Percentiles rank a stretch among this genome's conserved stretches.
Conservation (phyloP, 495 filamentous ascomycete genomes). For the Lasiosphaeria hispida region DNA sequence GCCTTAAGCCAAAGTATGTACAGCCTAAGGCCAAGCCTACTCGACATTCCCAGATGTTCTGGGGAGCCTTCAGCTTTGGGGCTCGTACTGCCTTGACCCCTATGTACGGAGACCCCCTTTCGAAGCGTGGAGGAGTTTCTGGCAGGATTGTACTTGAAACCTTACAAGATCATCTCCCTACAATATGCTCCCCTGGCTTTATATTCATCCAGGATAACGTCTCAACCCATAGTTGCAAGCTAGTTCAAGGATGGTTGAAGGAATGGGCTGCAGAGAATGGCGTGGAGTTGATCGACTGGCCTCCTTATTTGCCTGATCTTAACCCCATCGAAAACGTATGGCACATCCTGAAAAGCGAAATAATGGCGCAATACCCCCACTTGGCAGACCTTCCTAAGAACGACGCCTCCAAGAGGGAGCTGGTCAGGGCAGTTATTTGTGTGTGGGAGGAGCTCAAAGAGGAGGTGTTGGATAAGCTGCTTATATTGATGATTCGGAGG, state of each 20-base stretch:
- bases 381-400: neutral
- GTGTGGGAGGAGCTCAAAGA: too few relatives aligned
- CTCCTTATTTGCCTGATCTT: neutral
- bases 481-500: too few relatives aligned
- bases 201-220: slow-evolving; percentile 12
- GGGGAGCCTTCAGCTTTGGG: slow-evolving; percentile 2
- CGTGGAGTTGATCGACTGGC: neutral
- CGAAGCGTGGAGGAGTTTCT: slow-evolving; percentile 2
- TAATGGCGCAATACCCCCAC: neutral
- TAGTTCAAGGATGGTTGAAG: slow-evolving; percentile 2
- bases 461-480: too few relatives aligned
- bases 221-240: slow-evolving; percentile 1
- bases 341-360: neutral
- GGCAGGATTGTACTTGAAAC: slow-evolving; percentile 1
- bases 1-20: slow-evolving; percentile 1
- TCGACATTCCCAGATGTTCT: slow-evolving; percentile 9
- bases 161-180: slow-evolving; percentile 5
- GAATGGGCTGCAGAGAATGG: slow-evolving; percentile 2
- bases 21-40: slow-evolving; percentile 3
- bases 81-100: neutral
- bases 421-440: too few relatives aligned
- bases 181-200: neutral
- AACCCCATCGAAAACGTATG: slow-evolving; percentile 6
- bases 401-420: too few relatives aligned
- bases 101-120: neutral